These are phyloP conservation scores for Linum lewisii DNA, from an alignment of 345 rosid genomes.

Conservation along the genomic window DNA sequence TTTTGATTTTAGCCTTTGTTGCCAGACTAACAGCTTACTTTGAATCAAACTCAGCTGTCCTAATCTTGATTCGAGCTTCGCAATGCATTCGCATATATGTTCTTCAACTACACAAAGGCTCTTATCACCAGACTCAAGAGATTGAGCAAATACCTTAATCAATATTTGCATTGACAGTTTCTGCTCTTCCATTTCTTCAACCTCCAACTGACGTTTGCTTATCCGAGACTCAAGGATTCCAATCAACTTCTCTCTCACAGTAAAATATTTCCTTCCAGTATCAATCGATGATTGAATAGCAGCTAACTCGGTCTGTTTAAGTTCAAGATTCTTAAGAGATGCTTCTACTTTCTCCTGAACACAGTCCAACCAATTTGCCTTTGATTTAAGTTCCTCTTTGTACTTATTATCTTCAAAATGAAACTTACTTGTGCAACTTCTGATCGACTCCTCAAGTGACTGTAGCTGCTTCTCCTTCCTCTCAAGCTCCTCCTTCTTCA, in stretches of 20 bases:
- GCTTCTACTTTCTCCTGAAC: background rate
- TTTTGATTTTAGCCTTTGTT: too few relatives aligned
- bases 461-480: background rate
- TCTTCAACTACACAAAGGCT: too few relatives aligned
- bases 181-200: background rate
- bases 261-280: background rate
- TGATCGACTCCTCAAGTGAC: too few relatives aligned
- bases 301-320: background rate
- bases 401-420: too few relatives aligned
- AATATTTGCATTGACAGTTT: background rate
- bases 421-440: too few relatives aligned
- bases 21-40: too few relatives aligned
- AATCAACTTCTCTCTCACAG: too few relatives aligned
- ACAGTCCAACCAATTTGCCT: too few relatives aligned
- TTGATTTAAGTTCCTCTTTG: too few relatives aligned
- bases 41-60: background rate
- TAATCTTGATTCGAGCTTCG: background rate
- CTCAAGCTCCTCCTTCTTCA: conserved; percentile 5
- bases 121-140: background rate
- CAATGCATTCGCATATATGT: background rate
- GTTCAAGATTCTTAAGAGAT: background rate
- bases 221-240: too few relatives aligned
- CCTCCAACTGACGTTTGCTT: background rate
- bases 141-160: background rate
- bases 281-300: background rate